Base-by-base conservation (phyloP, 2,329 filamentous ascomycete genomes). In the Trichoderma koningii region DNA sequence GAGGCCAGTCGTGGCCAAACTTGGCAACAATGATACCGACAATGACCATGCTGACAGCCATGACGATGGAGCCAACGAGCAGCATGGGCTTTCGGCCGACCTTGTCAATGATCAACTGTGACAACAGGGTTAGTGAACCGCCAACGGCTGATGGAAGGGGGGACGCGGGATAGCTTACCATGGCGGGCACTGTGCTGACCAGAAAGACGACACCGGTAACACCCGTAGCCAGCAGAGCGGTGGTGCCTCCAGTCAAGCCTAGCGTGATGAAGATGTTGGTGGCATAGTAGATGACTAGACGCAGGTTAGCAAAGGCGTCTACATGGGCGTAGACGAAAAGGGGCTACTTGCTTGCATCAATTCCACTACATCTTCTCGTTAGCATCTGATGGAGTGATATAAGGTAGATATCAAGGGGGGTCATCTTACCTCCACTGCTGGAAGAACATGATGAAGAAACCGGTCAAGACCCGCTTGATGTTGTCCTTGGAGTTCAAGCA, bases 121-220 rank as follows among this genome's bases (percentile, higher is more conserved):
- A 14, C 6, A 5, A 9, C 17, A 42, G 17, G 21, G 48, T 62
- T 26, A 62, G 59, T 62, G 30, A 9, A 9, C 23, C 14, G 15
- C 30, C 19, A 21, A 42, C 4, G 15, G 14, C 34, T 14, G 12
- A 14, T 1, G 26, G 53, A 19, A 4, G 6, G 9, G n/a, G n/a
- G n/a, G 12, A 1, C 7, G 7, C 2, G 2, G 28, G 42, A 47
- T 21, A 2, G 14, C 41, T 44, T 62, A 62, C 59, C 2, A 90
- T 87, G 0, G 87, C 83, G 0, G 88, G 87, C 38, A 90, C 84
- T 0, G 88, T 91, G 38, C 83, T 83, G 66, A 90, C 69, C 69
- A 89, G 88, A 84, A 90, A 89, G 67, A 86, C 84, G 47, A 91
- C 87, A 3, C 89, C 89, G 4, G 89, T 88, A 0, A 91, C 88